Base-by-base conservation (phyloP, 148 eudicot species). In the Bassia scoparia region DNA sequence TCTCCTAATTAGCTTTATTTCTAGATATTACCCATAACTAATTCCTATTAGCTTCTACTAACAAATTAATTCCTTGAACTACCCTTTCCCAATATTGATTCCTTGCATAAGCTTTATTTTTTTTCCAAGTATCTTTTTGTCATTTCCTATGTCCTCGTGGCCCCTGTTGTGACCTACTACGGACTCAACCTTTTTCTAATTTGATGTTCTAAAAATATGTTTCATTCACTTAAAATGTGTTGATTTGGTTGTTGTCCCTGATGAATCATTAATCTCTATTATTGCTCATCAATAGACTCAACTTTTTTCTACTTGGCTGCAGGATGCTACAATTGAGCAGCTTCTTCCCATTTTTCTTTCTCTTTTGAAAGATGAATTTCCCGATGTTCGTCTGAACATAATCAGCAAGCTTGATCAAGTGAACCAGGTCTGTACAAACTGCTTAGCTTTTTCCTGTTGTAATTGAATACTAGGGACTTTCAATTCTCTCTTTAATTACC, bases 341-440 rank as follows among this genome's bases (percentile, higher is more conserved):
- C 99, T 95, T 88, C 92, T 95, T 74, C 97, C 99, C 35, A 92
- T 95, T 69, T 95, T 95, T 73, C 94, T 95, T 33, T 92, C 99
- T 53, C 99, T 95, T 74, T 78, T 95, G 71, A 95, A 95, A 78
- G 99, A 95, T 83, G 99, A 95, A 79, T 95, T 95, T 79, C 99
- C 99, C 31, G 99, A 95, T 83, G 99, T 95, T 37, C 97, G 99
- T 61, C 87, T 95, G 75, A 95, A 90, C 76, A 92, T 94, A 74
- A 95, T 95, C 68, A 95, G 99, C 90, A 95, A 95, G 84, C 96
- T 95, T 71, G 99, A 95, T 86, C 97, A 95, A 92, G 99, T 95
- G 66, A 95, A 95, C 79, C 97, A 92, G 99, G 99, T 89, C 43
- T 74, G 84, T 78, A 58, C 49, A 63, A 35, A 63, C 24, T 41